phyloP scores from a whole-genome alignment of 225 moss, liverwort and hornwort genomes.

The Pleurozium schreberi region DNA sequence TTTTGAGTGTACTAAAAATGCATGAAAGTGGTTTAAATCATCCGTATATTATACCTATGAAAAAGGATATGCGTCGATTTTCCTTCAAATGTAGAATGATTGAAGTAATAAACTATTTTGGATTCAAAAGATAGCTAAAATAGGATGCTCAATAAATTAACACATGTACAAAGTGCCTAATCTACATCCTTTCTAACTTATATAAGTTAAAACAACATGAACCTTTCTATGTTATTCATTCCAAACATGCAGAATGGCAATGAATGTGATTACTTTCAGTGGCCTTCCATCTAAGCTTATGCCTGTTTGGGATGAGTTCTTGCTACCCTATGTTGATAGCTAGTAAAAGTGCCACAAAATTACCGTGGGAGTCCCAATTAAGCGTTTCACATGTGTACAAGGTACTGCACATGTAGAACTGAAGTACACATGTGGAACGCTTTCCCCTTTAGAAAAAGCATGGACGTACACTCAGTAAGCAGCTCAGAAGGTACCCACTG shows the following conservation, averaged over 20 bases:
- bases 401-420: background rate
- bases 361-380: background rate
- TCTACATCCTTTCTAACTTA: background rate
- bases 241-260: no score
- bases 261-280: background rate
- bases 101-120: background rate
- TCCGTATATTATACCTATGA: rapidly evolving
- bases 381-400: no score
- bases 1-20: background rate
- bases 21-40: background rate
- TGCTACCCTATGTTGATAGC: background rate
- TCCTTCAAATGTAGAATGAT: background rate
- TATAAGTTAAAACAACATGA: no score
- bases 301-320: background rate
- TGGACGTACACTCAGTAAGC: no score
- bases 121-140: rapidly evolving
- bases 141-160: background rate
- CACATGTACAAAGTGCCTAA: no score
- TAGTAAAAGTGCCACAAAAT: background rate
- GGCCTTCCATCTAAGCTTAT: no score
- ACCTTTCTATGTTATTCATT: background rate
- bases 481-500: no score
- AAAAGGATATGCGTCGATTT: background rate
- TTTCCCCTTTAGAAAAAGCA: no score
- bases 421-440: background rate